Evolutionary conservation across 495 filamentous ascomycete species (phyloP), one percentile per base, ranked within the genome.

Genomic region (Filosporella fistucella): DNA sequence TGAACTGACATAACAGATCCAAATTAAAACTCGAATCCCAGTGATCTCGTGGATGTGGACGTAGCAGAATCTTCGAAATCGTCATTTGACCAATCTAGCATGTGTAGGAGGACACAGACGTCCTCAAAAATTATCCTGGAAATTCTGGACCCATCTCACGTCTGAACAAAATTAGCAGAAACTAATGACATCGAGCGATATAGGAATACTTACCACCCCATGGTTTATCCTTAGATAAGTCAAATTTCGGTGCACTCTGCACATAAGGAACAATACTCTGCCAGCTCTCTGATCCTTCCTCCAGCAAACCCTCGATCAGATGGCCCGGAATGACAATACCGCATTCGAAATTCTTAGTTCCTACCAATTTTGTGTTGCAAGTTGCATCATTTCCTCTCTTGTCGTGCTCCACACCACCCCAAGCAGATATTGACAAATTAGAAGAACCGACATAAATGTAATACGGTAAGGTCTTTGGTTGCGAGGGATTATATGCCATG

Each of bases 341-440:
- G 33, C 54, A 57, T 22, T 57, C 54, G 32, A 56, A 57, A 42
- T 57, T 57, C 14, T 40, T 23, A 22, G 54, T 17, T 22, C 54
- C 54, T 11, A 49, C 23, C 6, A 57, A 45, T 20, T 57, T 57
- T 21, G 29, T 44, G 28, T 49, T 26, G 25, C 43, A 48, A 9
- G 49, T 57, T 17, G 26, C 40, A 22, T 48, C 44, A 14, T 49
- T 57, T 3, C 20, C 33, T 42, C 32, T 48, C 25, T 57, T 57
- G 35, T 57, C 54, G 21, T 48, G 29, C 29, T 54, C 45, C 1
- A 57, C 33, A 10, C 37, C 45, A 3, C 54, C 54, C 54, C 54
- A 57, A 24, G 54, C 54, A 12, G 54, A 57, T 23, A 49, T 49
- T 1, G 54, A 57, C n/a, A 57, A 36, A 21, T 57, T 57, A 9